These are phyloP conservation scores for Sanghuangporus sanghuang DNA, from an alignment of 1,284 basidiomycete genomes.

Conservation along the genomic window DNA sequence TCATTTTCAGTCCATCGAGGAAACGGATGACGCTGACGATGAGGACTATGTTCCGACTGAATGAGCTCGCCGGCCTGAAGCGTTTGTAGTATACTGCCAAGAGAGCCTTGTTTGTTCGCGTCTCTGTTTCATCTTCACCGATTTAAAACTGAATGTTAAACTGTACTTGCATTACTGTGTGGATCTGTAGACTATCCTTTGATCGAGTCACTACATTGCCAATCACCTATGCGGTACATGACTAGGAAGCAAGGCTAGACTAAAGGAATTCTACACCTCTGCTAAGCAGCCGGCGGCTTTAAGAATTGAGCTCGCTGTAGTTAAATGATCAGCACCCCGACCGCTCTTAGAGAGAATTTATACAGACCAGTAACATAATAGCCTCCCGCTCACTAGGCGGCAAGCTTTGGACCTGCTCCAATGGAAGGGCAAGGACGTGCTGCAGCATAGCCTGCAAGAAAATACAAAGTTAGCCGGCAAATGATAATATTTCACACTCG, in stretches of 20 bases:
- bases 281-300: not conserved
- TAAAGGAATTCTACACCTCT: not conserved
- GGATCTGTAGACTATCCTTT: too few species aligned
- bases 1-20: not conserved
- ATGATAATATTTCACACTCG: not conserved
- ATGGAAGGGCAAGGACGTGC: slow-evolving; percentile 83
- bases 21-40: not conserved
- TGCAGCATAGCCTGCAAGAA: slow-evolving; percentile 65
- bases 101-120: too few species aligned
- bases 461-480: not conserved
- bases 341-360: not conserved
- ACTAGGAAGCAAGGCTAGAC: too few species aligned
- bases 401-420: slow-evolving; percentile 82
- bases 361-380: slow-evolving; percentile 78
- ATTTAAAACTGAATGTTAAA: too few species aligned
- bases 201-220: too few species aligned
- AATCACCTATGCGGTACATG: too few species aligned
- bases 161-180: too few species aligned
- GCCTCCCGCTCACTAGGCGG: slow-evolving; percentile 80
- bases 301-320: slow-evolving; percentile 4
- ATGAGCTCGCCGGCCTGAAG: not conserved
- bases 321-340: not conserved
- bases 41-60: not conserved
- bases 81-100: too few species aligned
- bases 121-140: too few species aligned